These are phyloP conservation scores for Gracilaria domingensis DNA, from an alignment of 23 red algal genomes.

Conservation along the genomic window DNA sequence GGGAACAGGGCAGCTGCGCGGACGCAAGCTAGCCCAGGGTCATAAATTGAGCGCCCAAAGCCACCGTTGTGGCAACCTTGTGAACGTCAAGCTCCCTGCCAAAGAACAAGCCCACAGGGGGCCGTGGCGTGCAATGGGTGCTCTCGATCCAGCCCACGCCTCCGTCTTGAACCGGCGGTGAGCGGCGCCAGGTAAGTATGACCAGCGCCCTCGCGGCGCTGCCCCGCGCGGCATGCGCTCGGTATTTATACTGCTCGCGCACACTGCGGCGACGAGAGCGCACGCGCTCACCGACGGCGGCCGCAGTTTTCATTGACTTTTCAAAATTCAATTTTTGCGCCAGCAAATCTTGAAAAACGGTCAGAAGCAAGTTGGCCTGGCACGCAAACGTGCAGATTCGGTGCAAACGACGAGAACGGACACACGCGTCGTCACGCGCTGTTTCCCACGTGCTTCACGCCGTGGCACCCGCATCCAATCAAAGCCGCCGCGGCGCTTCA, in stretches of 20 bases:
- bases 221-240: no score
- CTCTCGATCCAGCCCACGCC: slow-evolving; percentile 65
- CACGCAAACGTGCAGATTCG: no score
- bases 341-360: no score
- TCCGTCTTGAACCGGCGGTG: slow-evolving; percentile 71
- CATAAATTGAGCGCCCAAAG: slow-evolving; percentile 79
- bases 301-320: no score
- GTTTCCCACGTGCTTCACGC: no score
- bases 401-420: no score
- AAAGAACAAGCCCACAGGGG: slow-evolving; percentile 20
- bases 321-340: no score
- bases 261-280: no score
- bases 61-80: slow-evolving; percentile 59
- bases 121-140: slow-evolving; percentile 60
- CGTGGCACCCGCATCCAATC: background rate
- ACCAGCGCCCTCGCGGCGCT: background rate
- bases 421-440: no score
- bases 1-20: slow-evolving; percentile 74
- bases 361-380: no score
- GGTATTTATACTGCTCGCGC: no score
- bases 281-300: no score
- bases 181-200: slow-evolving; percentile 76
- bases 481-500: background rate
- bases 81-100: slow-evolving; percentile 72
- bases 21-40: slow-evolving; percentile 66